Base-by-base conservation (phyloP, 768 basidiomycete genomes). In the Leccinum obscurum region DNA sequence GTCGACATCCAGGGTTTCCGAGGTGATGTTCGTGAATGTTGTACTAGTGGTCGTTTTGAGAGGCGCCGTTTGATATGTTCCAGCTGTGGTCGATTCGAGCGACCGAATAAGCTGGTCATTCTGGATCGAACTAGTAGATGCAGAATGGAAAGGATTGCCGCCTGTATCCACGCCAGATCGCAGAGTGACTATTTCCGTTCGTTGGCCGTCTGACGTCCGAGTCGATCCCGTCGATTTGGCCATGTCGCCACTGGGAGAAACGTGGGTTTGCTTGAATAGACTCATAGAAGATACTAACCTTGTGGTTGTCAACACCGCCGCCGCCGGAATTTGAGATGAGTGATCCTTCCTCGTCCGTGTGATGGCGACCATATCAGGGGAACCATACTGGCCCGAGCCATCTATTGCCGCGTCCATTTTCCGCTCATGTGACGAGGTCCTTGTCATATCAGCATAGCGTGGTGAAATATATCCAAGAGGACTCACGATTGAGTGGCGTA, bases 401-500 rank as follows among this genome's bases (percentile, higher is more conserved):
- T 9, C 20, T 17, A 52, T 24, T 0, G 17, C 32, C n/a, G 34
- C 11, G 10, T 48, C 50, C 6, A 15, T 26, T 34, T n/a, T 39
- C 2, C 11, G 50, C 28, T 58, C 62, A 35, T 17, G 26, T 28
- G 37, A 58, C 22, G 15, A 11, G 11, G 1, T 17, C 41, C 60
- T 66, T 14, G n/a, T 35, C 8, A 35, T 9, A 13, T 66, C 48
- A 56, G 48, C 14, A 17, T 2, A 55, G 9, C 30, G 14, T 22
- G 5, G 14, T 24, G 26, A 20, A 41, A 48, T 22, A 6, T 48
- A n/a, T 3, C 6, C 5, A 22, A 51, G 4, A 37, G 17, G 15
- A 49, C 65, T 66, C 46, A 66, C 64, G 3, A 39, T n/a, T 15
- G 55, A 8, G 8, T 17, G 10, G 30, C 32, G 0, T 28, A 13